Evolutionary conservation across 2,329 filamentous ascomycete species (phyloP).

Genomic region (Apiospora sp.): DNA sequence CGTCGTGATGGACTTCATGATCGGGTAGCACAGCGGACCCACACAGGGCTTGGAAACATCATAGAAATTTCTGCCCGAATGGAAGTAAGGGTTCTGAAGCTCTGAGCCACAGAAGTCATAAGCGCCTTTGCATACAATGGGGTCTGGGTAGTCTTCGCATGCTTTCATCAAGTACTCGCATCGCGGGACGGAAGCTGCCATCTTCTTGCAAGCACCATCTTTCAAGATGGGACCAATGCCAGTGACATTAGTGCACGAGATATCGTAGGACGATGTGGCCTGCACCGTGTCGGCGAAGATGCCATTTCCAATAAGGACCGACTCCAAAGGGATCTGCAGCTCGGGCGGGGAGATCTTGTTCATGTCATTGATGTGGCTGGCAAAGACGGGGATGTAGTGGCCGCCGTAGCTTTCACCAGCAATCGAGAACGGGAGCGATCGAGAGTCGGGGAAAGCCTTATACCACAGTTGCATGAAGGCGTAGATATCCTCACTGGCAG

Average conservation of each 20-base stretch:
- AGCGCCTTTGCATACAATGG: constrained; percentile 49
- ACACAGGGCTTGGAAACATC: constrained; percentile 51
- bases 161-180: constrained; percentile 50
- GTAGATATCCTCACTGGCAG: constrained; percentile 56
- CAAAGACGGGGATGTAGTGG: constrained; percentile 55
- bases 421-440: constrained; percentile 51
- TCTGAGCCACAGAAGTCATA: constrained; percentile 46
- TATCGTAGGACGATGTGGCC: constrained; percentile 29
- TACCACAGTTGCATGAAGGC: constrained; percentile 57
- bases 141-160: constrained; percentile 50
- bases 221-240: constrained; percentile 31
- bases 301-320: constrained; percentile 56
- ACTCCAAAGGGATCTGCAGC: constrained; percentile 51
- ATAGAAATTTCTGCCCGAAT: constrained; percentile 52
- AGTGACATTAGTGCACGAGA: constrained; percentile 46
- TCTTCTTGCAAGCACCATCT: constrained; percentile 46
- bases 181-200: constrained; percentile 51
- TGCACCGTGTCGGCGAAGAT: constrained; percentile 43
- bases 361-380: constrained; percentile 52
- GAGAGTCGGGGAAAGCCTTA: constrained; percentile 51
- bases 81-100: constrained; percentile 49
- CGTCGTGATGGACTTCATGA: constrained; percentile 34
- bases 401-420: constrained; percentile 59
- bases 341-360: constrained; percentile 49
- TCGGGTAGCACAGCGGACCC: constrained; percentile 48